Percentiles rank a stretch among this genome's conserved stretches.
Evolutionary conservation across 108 stramenopile species (phyloP).

Genomic region (Asterionellopsis glacialis): DNA sequence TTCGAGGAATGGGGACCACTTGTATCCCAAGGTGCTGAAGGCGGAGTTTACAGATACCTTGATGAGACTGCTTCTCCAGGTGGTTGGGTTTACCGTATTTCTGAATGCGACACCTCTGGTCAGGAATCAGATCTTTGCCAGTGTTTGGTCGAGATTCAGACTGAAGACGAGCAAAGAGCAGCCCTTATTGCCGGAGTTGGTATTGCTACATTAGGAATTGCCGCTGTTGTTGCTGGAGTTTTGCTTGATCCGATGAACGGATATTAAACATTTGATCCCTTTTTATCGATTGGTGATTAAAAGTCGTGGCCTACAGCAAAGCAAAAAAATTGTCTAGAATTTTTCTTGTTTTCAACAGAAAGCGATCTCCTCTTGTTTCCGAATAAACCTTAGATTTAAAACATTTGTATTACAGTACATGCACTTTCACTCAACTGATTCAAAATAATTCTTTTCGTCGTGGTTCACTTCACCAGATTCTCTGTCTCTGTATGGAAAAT

Average conservation of each 20-base stretch:
- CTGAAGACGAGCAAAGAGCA: constrained; percentile 75
- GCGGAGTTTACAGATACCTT: constrained; percentile 71
- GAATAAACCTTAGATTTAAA: too few species aligned
- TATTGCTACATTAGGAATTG: constrained; percentile 49
- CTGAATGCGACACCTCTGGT: constrained; percentile 68
- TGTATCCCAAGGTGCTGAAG: constrained; percentile 58
- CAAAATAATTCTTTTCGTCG: too few species aligned
- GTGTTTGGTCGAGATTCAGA: constrained; percentile 84
- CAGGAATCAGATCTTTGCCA: constrained; percentile 78
- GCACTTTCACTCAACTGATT: too few species aligned
- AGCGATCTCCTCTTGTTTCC: too few species aligned
- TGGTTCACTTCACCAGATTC: too few species aligned
- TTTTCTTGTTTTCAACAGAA: too few species aligned
- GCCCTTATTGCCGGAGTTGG: constrained; percentile 78
- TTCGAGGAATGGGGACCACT: constrained; percentile 81
- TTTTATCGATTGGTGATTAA: too few species aligned
- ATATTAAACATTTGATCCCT: background rate
- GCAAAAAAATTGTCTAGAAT: too few species aligned
- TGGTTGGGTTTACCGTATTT: constrained; percentile 88
- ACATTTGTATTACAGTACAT: background rate
- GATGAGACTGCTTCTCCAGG: constrained; percentile 61
- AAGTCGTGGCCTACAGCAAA: too few species aligned
- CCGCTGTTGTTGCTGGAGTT: constrained; percentile 72
- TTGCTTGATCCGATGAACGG: constrained; percentile 59
- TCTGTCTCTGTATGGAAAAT: too few species aligned